phyloP scores from a whole-genome alignment of 2,329 filamentous ascomycete species.

The Berkeleyomyces rouxiae region DNA sequence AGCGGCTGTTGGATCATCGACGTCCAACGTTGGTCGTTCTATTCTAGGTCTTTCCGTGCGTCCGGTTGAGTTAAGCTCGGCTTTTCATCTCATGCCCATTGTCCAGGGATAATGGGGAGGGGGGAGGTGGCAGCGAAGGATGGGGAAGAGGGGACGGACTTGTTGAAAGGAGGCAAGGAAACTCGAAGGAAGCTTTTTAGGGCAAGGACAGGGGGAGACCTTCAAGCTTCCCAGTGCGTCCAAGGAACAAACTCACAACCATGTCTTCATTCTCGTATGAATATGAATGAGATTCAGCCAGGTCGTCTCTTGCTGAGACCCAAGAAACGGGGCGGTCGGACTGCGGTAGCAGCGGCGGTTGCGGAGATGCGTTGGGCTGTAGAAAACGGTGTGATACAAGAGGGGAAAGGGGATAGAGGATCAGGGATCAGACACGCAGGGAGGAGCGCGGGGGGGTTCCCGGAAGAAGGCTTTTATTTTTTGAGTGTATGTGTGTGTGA shows the following conservation, averaged over 20 bases:
- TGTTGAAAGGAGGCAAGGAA: not conserved
- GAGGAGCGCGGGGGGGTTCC: no score
- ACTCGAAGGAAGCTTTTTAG: not conserved
- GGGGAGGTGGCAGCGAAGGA: not conserved
- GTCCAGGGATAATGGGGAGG: not conserved
- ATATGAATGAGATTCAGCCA: no score
- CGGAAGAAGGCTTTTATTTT: no score
- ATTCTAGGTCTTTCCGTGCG: conserved; percentile 2
- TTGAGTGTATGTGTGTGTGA: not conserved
- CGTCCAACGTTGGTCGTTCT: no score
- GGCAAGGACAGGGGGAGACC: not conserved
- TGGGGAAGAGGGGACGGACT: not conserved
- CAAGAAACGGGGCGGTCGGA: no score
- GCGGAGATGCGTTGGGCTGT: not conserved
- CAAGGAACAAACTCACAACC: no score
- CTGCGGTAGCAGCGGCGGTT: not conserved
- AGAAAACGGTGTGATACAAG: not conserved
- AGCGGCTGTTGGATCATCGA: not conserved
- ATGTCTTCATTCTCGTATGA: no score
- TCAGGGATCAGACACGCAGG: not conserved
- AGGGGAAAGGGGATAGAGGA: not conserved
- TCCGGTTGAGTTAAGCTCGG: conserved; percentile 4
- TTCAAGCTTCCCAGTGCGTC: no score
- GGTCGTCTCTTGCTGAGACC: no score
- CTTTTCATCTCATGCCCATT: conserved; percentile 1